phyloP scores from a whole-genome alignment of 83 land plant genomes.

The Picea abies region DNA sequence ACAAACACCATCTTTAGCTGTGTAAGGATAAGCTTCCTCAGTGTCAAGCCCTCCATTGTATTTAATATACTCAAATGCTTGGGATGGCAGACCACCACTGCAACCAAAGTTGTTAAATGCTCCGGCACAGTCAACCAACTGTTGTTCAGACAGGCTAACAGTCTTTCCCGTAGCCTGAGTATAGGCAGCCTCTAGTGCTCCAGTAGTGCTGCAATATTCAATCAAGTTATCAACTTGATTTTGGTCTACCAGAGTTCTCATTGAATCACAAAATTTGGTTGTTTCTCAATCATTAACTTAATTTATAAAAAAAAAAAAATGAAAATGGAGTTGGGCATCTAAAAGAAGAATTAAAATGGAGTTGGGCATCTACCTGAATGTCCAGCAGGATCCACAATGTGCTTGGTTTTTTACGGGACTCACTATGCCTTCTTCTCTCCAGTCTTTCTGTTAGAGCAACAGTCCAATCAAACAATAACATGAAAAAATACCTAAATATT shows the following conservation, averaged over 20 bases:
- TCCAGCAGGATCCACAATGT: slow-evolving; percentile 98
- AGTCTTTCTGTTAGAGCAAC: slow-evolving; percentile 73
- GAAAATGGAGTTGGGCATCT: background rate
- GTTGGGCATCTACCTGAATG: slow-evolving; percentile 74
- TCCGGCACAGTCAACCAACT: slow-evolving; percentile 92
- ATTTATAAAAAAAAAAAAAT: background rate
- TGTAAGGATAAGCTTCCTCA: slow-evolving; percentile 91
- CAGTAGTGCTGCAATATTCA: slow-evolving; percentile 82
- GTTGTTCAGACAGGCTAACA: slow-evolving; percentile 93
- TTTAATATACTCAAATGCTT: slow-evolving; percentile 93
- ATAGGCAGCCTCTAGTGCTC: slow-evolving; percentile 95
- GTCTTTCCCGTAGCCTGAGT: slow-evolving; percentile 83
- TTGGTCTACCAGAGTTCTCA: background rate
- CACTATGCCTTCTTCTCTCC: slow-evolving; percentile 86
- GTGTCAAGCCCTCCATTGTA: slow-evolving; percentile 98
- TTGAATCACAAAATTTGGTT: background rate
- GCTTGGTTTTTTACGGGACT: slow-evolving; percentile 91
- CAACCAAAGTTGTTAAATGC: slow-evolving; percentile 95
- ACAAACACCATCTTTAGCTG: slow-evolving; percentile 77
- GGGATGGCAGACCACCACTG: slow-evolving; percentile 94
- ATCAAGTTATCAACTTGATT: background rate
- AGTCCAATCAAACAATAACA: background rate
- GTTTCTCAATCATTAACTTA: background rate
- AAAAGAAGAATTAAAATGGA: slow-evolving; percentile 15
- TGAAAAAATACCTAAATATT: background rate